phyloP scores from a whole-genome alignment of 2,329 filamentous ascomycete genomes.

The Delphinella strobiligena region DNA sequence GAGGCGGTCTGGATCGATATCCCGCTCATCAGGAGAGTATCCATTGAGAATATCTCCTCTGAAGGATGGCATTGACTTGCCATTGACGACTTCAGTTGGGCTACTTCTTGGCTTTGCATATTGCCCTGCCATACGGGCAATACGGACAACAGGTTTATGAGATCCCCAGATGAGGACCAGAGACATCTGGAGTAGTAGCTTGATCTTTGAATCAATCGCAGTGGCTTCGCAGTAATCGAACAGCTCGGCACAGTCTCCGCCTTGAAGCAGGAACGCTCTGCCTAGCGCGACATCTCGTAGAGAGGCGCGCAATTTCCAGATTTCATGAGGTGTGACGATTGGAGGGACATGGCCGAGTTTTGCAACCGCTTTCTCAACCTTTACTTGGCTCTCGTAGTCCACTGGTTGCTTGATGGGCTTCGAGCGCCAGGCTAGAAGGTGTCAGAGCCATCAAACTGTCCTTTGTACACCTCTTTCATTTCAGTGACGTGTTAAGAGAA shows the following conservation, averaged over 20 bases:
- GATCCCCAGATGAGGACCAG: conserved; percentile 85
- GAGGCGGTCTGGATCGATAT: conserved; percentile 70
- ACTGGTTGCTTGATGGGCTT: conserved; percentile 72
- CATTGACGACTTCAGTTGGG: conserved; percentile 70
- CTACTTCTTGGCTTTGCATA: conserved; percentile 93
- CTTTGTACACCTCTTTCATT: no score
- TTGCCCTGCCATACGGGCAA: conserved; percentile 92
- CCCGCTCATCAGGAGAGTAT: conserved; percentile 61
- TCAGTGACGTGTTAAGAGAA: background rate
- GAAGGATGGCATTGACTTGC: conserved; percentile 76
- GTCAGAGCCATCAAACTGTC: conserved; percentile 25
- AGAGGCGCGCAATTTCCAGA: conserved; percentile 63
- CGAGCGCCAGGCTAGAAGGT: conserved; percentile 58
- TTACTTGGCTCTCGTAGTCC: conserved; percentile 50
- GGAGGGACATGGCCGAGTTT: conserved; percentile 62
- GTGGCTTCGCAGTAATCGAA: conserved; percentile 90
- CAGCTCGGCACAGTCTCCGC: conserved; percentile 91
- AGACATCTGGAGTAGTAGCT: conserved; percentile 93
- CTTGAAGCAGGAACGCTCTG: conserved; percentile 87
- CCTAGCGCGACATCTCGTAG: conserved; percentile 79
- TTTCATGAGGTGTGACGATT: conserved; percentile 69
- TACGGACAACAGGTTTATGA: conserved; percentile 74
- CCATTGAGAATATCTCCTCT: conserved; percentile 93
- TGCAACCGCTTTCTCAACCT: conserved; percentile 46
- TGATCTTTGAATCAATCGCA: conserved; percentile 92